phyloP scores from a whole-genome alignment of 805 yeast genomes.

The Pichia eremophila region DNA sequence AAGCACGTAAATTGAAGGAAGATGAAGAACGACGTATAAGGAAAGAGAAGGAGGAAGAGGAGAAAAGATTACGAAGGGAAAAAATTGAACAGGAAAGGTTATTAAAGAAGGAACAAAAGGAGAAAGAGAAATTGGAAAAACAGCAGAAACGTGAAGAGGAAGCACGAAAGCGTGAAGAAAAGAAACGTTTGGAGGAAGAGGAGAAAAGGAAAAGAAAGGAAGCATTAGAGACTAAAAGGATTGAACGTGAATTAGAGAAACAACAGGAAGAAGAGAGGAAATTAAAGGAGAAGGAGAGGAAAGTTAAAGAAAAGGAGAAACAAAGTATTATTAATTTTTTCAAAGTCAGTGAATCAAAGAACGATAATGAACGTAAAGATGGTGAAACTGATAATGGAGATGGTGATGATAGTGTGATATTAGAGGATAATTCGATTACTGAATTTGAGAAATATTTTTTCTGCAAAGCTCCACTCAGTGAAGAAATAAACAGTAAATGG shows the following conservation, averaged over 20 bases:
- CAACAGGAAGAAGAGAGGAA: slow-evolving; percentile 16
- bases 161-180: not conserved
- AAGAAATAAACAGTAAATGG: slow-evolving; percentile 3
- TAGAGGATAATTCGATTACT: not conserved
- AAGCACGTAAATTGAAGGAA: not conserved
- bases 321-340: slow-evolving; percentile 27
- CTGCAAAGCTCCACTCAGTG: not conserved
- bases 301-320: slow-evolving; percentile 12
- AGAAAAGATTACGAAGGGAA: not conserved
- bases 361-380: not conserved
- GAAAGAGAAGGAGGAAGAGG: slow-evolving; percentile 2
- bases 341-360: slow-evolving; percentile 10
- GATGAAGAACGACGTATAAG: not conserved
- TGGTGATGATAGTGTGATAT: too few relatives aligned
- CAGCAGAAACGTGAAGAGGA: slow-evolving; percentile 3
- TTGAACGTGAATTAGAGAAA: slow-evolving; percentile 21
- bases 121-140: slow-evolving; percentile 19
- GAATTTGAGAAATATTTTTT: slow-evolving; percentile 15
- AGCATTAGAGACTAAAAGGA: slow-evolving; percentile 9
- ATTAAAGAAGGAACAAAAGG: slow-evolving; percentile 9
- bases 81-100: slow-evolving; percentile 4
- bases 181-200: slow-evolving; percentile 9
- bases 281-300: slow-evolving; percentile 16
- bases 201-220: slow-evolving; percentile 9
- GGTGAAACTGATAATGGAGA: not conserved